These are phyloP conservation scores for Helenozyma baotianmanensis DNA, from an alignment of 805 yeast genomes.

Conservation along the genomic window DNA sequence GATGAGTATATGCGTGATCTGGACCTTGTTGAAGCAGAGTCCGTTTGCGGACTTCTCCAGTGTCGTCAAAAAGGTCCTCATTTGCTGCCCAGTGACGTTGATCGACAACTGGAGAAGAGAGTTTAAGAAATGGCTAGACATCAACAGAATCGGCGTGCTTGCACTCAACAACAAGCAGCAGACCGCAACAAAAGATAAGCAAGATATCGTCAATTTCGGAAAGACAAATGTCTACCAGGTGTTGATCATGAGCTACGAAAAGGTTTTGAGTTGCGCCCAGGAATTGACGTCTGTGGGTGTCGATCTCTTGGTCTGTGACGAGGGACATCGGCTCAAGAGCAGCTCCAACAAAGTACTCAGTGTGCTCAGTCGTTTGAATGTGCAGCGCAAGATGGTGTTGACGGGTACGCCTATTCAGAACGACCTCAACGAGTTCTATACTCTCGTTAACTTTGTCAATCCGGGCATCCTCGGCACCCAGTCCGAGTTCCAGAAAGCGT, in stretches of 20 bases:
- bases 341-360: slow-evolving; percentile 66
- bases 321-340: slow-evolving; percentile 87
- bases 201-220: slow-evolving; percentile 56
- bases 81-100: slow-evolving; percentile 90
- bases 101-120: slow-evolving; percentile 85
- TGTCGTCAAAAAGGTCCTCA: slow-evolving; percentile 53
- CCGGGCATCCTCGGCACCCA: slow-evolving; percentile 75
- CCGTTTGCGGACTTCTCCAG: slow-evolving; percentile 37
- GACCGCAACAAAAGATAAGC: slow-evolving; percentile 49
- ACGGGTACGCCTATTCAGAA: slow-evolving; percentile 95
- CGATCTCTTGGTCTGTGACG: slow-evolving; percentile 87
- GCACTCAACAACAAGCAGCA: slow-evolving; percentile 46
- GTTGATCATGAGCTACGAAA: slow-evolving; percentile 84
- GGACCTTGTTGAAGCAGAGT: slow-evolving; percentile 74
- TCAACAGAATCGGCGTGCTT: slow-evolving; percentile 60
- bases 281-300: slow-evolving; percentile 45
- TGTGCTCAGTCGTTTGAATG: slow-evolving; percentile 51
- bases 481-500: slow-evolving; percentile 54
- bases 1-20: slow-evolving; percentile 75
- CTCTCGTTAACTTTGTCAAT: slow-evolving; percentile 75
- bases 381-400: slow-evolving; percentile 56
- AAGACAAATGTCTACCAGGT: slow-evolving; percentile 75
- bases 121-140: slow-evolving; percentile 82
- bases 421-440: slow-evolving; percentile 77
- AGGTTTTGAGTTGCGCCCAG: slow-evolving; percentile 50